Percentiles rank a stretch among this genome's conserved stretches.
Conservation (phyloP, 495 filamentous ascomycete species). For the Podospora comata region DNA sequence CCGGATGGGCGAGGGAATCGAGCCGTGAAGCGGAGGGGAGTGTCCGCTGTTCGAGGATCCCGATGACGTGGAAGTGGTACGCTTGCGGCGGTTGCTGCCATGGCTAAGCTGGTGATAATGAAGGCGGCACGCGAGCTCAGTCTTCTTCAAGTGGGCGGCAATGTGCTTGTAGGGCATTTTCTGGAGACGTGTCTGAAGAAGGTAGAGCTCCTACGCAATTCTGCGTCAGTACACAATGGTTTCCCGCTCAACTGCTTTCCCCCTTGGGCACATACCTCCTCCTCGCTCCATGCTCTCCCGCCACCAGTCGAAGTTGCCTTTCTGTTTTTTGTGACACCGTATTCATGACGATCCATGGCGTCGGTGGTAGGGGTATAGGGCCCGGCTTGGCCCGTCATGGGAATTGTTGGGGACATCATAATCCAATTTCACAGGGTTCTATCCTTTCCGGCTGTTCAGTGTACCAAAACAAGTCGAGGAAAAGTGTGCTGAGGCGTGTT, state of each 20-base stretch:
- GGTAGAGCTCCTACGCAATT: conserved; percentile 66
- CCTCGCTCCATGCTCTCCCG: conserved; percentile 72
- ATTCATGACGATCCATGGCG: conserved; percentile 50
- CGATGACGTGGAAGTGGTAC: conserved; percentile 61
- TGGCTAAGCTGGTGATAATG: conserved; percentile 83
- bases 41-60: conserved; percentile 46
- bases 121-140: conserved; percentile 77
- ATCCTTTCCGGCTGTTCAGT: conserved; percentile 6
- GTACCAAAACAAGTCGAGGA: neutral
- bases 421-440: conserved; percentile 14
- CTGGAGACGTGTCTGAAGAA: conserved; percentile 75
- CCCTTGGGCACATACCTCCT: conserved; percentile 55
- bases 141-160: conserved; percentile 77
- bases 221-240: conserved; percentile 14
- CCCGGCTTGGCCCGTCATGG: conserved; percentile 42
- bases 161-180: conserved; percentile 92
- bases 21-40: conserved; percentile 45
- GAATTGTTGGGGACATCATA: conserved; percentile 48
- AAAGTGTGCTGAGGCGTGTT: conserved; percentile 1
- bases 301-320: conserved; percentile 67
- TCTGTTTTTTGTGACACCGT: conserved; percentile 55
- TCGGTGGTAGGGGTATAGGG: conserved; percentile 48
- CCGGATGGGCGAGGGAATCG: conserved; percentile 47
- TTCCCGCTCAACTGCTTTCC: neutral
- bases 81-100: conserved; percentile 69